Evolutionary conservation across 257 asterid species (phyloP).

Genomic region (Paraleonurus japonicus): DNA sequence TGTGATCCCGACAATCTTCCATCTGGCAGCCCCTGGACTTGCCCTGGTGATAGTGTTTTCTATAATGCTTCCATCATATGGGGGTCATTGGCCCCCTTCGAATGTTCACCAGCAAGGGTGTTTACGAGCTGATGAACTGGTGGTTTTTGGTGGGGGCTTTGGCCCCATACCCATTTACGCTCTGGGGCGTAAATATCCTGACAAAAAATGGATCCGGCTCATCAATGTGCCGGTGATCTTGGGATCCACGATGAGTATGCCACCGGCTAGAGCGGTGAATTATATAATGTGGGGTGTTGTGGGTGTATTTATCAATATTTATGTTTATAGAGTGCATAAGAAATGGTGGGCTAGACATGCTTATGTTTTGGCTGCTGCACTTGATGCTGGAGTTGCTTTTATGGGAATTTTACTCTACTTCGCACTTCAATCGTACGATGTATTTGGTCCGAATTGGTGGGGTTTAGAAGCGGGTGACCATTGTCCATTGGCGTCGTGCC

Average conservation of each 20-base stretch:
- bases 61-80: constrained; percentile 76
- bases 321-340: constrained; percentile 51
- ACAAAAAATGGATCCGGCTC: constrained; percentile 50
- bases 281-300: constrained; percentile 62
- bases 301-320: constrained; percentile 52
- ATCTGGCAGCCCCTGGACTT: constrained; percentile 66
- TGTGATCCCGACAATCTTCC: constrained; percentile 59
- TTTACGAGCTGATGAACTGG: constrained; percentile 64
- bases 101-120: constrained; percentile 40
- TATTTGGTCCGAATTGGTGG: constrained; percentile 51
- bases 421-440: constrained; percentile 29
- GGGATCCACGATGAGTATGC: constrained; percentile 55
- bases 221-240: constrained; percentile 66
- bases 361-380: constrained; percentile 63
- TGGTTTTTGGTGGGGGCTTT: constrained; percentile 54
- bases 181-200: constrained; percentile 47
- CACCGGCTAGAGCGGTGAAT: constrained; percentile 66
- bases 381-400: constrained; percentile 82
- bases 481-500: constrained; percentile 73
- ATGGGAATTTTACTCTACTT: constrained; percentile 62
- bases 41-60: constrained; percentile 56
- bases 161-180: constrained; percentile 54
- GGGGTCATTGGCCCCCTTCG: constrained; percentile 70
- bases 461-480: constrained; percentile 54
- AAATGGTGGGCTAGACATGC: constrained; percentile 80